Percentiles rank a stretch among this genome's conserved stretches.
Evolutionary conservation across 495 filamentous ascomycete genomes (phyloP).

Genomic region (Chaetomidium leptoderma): DNA sequence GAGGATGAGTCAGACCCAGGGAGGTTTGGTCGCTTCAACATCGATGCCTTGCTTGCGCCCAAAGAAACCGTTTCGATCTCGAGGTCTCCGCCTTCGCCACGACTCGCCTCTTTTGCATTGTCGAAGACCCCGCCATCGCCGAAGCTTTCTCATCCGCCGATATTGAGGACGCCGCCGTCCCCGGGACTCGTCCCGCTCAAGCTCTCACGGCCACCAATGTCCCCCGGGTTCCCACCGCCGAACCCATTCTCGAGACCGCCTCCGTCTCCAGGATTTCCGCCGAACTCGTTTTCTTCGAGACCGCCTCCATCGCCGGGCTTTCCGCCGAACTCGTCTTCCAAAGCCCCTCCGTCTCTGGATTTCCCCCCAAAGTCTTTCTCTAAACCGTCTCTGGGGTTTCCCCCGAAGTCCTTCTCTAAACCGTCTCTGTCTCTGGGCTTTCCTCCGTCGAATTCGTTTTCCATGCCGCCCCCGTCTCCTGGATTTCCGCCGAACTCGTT

Average conservation of each 20-base stretch:
- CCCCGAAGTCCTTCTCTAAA: no score
- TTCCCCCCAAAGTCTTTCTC: no score
- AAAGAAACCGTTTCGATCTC: conserved; percentile 21
- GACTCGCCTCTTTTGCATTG: conserved; percentile 17
- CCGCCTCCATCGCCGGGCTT: conserved; percentile 41
- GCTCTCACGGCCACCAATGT: conserved; percentile 22
- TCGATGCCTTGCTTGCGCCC: conserved; percentile 26
- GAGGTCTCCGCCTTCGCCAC: conserved; percentile 33
- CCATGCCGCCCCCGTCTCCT: conserved; percentile 30
- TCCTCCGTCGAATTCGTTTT: conserved; percentile 14
- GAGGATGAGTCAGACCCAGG: conserved; percentile 40
- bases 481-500: conserved; percentile 11
- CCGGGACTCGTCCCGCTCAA: conserved; percentile 16
- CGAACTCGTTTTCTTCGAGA: conserved; percentile 25
- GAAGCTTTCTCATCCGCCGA: conserved; percentile 2
- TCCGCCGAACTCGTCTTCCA: conserved; percentile 24
- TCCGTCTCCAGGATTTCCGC: conserved; percentile 38
- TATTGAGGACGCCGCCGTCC: conserved; percentile 30
- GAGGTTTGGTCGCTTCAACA: conserved; percentile 39
- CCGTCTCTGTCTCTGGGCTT: conserved; percentile 11
- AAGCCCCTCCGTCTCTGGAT: conserved; percentile 38
- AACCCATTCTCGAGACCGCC: conserved; percentile 31
- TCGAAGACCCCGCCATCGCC: conserved; percentile 15
- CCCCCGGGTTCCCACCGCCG: conserved; percentile 21
- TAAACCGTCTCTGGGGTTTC: no score